Conservation (phyloP, 495 filamentous ascomycete genomes). For the Aspergillus olivimuriae region DNA sequence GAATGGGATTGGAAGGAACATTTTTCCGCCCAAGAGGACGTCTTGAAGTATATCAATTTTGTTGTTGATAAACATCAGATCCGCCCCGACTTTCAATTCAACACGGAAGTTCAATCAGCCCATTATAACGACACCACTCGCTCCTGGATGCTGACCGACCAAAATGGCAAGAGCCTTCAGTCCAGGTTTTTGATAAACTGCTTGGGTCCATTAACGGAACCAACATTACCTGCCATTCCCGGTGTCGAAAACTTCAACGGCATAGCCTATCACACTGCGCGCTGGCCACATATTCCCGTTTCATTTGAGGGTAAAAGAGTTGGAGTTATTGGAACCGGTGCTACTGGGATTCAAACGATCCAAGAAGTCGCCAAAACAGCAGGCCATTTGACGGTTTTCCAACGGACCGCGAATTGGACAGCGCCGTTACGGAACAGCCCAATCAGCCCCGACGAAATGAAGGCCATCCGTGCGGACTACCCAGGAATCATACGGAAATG, state of each 20-base stretch:
- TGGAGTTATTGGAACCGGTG: constrained; percentile 45
- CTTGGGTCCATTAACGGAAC: constrained; percentile 22
- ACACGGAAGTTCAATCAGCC: constrained; percentile 16
- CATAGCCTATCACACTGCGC: constrained; percentile 43
- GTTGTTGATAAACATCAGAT: constrained; percentile 19
- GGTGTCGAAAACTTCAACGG: constrained; percentile 49
- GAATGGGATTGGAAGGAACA: constrained; percentile 24
- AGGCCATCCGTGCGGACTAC: constrained; percentile 4
- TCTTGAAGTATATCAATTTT: constrained; percentile 22
- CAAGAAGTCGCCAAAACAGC: constrained; percentile 17
- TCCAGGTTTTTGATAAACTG: constrained; percentile 42
- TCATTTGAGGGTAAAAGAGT: constrained; percentile 40
- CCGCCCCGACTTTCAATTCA: constrained; percentile 21
- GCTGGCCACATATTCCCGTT: constrained; percentile 47
- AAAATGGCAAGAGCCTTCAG: constrained; percentile 35
- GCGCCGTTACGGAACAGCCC: background rate
- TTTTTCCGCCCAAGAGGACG: constrained; percentile 16
- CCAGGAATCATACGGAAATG: background rate
- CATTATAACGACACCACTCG: constrained; percentile 12
- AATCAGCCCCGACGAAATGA: background rate
- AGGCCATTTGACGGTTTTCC: constrained; percentile 35
- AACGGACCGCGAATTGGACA: constrained; percentile 41
- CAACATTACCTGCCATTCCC: constrained; percentile 32
- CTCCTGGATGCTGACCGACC: constrained; percentile 41
- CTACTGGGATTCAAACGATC: constrained; percentile 43